Evolutionary conservation across 345 rosid species (phyloP).

Genomic region (Durio zibethinus): DNA sequence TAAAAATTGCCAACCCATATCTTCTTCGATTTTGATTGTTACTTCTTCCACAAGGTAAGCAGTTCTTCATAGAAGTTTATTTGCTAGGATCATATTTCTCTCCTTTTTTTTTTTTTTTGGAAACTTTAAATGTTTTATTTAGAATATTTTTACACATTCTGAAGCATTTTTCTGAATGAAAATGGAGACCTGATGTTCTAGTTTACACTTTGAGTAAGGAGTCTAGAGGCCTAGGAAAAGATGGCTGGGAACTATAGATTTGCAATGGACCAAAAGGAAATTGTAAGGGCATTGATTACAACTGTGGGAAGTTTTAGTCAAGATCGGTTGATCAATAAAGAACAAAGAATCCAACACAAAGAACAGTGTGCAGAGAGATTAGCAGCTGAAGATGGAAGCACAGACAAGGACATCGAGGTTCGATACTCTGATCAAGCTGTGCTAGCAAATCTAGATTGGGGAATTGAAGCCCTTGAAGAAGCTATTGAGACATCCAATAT

Average conservation of each 20-base stretch:
- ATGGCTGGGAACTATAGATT: constrained; percentile 45
- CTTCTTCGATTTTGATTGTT: neutral
- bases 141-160: neutral
- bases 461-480: constrained; percentile 71
- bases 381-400: constrained; percentile 51
- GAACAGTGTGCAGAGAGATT: constrained; percentile 69
- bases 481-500: constrained; percentile 53
- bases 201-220: neutral
- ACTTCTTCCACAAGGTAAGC: neutral
- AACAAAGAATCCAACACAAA: constrained; percentile 48
- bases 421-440: constrained; percentile 69
- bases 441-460: constrained; percentile 62
- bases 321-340: constrained; percentile 41
- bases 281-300: constrained; percentile 30
- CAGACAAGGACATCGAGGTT: constrained; percentile 35
- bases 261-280: constrained; percentile 47
- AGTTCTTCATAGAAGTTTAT: neutral
- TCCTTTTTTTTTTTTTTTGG: neutral
- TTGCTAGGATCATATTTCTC: too few relatives aligned
- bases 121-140: neutral
- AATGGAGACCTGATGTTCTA: neutral
- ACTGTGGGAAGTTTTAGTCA: constrained; percentile 44
- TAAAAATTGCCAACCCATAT: neutral
- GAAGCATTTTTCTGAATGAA: neutral
- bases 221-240: neutral